phyloP scores from a whole-genome alignment of 169 alveolate species.

The Sarcocystis neurona region DNA sequence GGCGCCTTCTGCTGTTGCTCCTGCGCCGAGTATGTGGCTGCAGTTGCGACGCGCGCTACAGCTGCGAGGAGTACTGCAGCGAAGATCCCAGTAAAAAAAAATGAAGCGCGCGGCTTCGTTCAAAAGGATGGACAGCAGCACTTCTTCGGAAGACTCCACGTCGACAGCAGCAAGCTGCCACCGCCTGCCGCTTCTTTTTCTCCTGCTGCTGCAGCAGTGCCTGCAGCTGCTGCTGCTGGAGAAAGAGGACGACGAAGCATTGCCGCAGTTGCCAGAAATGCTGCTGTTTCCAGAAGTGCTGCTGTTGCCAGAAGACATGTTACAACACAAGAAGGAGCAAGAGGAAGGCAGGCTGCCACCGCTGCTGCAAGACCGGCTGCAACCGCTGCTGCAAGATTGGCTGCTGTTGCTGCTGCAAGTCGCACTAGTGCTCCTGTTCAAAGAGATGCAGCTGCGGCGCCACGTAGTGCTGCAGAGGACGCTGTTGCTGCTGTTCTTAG shows the following conservation, averaged over 20 bases:
- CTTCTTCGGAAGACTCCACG: neutral
- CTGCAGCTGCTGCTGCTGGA: neutral
- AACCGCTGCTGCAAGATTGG: too few species aligned
- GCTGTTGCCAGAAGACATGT: neutral
- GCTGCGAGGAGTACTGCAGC: neutral
- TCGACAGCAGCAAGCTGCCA: neutral
- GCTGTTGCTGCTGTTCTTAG: too few species aligned
- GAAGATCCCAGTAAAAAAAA: neutral
- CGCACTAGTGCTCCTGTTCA: too few species aligned
- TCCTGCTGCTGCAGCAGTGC: neutral
- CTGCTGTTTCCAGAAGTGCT: neutral
- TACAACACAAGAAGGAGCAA: too few species aligned
- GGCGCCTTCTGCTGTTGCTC: neutral
- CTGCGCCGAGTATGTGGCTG: neutral
- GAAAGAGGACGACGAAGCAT: neutral
- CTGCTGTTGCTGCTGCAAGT: too few species aligned
- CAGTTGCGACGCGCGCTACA: neutral
- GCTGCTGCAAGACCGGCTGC: too few species aligned
- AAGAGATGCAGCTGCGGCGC: too few species aligned
- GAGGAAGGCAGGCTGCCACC: too few species aligned
- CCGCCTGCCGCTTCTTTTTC: neutral
- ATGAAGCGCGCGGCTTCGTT: conserved; percentile 16
- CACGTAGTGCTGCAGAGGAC: too few species aligned
- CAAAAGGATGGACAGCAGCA: conserved; percentile 1
- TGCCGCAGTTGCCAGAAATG: neutral